Evolutionary conservation across 345 rosid species (phyloP).

Genomic region (Iberis pinnata): DNA sequence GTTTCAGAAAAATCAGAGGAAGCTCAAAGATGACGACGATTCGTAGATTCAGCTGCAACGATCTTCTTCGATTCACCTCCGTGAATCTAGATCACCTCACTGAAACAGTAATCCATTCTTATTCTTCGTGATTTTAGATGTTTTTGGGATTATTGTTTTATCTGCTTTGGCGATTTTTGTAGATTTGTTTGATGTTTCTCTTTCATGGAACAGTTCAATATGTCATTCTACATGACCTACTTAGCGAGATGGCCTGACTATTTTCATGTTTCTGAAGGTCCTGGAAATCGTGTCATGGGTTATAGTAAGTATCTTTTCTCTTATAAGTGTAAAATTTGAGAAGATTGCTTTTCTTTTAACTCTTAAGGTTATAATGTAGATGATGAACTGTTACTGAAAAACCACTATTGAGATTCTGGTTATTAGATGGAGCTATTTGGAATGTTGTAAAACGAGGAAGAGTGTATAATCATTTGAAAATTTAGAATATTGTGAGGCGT

Average conservation of each 20-base stretch:
- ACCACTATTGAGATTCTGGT: neutral
- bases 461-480: too few relatives aligned
- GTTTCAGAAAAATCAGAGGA: conserved; percentile 2
- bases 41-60: conserved; percentile 85
- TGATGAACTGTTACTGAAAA: neutral
- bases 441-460: too few relatives aligned
- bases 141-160: neutral
- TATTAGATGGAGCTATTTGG: neutral
- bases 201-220: conserved; percentile 57
- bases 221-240: conserved; percentile 97
- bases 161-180: neutral
- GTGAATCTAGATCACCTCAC: conserved; percentile 94
- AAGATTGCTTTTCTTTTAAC: neutral
- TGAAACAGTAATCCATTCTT: conserved; percentile 51
- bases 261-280: conserved; percentile 87
- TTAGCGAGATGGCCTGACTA: conserved; percentile 96
- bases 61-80: conserved; percentile 75
- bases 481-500: too few relatives aligned
- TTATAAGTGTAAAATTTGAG: neutral
- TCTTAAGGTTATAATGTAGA: neutral
- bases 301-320: conserved; percentile 45
- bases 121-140: neutral
- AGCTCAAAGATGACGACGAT: conserved; percentile 67
- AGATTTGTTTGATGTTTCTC: neutral
- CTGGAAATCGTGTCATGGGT: conserved; percentile 74